Conservation (phyloP, 2,329 filamentous ascomycete species). For the Cryoendolithus antarcticus region DNA sequence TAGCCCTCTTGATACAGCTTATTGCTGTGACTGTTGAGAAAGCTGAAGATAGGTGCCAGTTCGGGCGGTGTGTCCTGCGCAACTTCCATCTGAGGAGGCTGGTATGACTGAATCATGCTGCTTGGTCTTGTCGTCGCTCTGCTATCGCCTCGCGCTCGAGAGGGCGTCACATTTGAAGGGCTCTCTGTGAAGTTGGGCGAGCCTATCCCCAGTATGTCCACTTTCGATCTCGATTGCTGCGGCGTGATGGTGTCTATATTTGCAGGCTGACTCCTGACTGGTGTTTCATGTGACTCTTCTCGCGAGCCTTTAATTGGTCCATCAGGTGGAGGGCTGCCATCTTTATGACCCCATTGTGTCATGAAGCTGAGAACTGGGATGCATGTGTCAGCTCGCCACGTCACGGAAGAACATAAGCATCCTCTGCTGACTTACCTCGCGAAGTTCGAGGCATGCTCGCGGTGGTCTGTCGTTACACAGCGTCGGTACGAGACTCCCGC, state of each 20-base stretch:
- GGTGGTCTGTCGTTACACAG: background rate
- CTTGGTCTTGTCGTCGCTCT: conserved; percentile 54
- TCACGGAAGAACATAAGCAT: conserved; percentile 1
- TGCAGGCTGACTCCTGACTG: conserved; percentile 9
- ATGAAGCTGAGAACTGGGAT: conserved; percentile 6
- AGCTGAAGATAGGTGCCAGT: conserved; percentile 85
- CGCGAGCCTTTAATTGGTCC: conserved; percentile 3
- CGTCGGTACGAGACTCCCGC: too few species aligned
- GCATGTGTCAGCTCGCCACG: conserved; percentile 1
- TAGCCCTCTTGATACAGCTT: conserved; percentile 98
- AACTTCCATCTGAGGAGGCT: conserved; percentile 76
- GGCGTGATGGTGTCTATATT: conserved; percentile 16
- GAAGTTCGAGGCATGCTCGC: conserved; percentile 5
- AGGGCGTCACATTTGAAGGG: conserved; percentile 19
- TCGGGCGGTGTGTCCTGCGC: conserved; percentile 79
- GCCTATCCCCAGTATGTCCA: conserved; percentile 4
- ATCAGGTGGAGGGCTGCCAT: conserved; percentile 2
- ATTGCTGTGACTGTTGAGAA: conserved; percentile 87
- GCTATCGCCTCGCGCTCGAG: conserved; percentile 34
- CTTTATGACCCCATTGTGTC: conserved; percentile 3
- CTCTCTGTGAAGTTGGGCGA: conserved; percentile 3
- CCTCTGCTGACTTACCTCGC: conserved; percentile 1
- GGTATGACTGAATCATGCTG: conserved; percentile 78
- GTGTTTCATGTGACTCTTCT: conserved; percentile 3
- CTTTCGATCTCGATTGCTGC: conserved; percentile 7